Conservation (phyloP, 1,284 basidiomycete species). For the Trichosporon sp. region DNA sequence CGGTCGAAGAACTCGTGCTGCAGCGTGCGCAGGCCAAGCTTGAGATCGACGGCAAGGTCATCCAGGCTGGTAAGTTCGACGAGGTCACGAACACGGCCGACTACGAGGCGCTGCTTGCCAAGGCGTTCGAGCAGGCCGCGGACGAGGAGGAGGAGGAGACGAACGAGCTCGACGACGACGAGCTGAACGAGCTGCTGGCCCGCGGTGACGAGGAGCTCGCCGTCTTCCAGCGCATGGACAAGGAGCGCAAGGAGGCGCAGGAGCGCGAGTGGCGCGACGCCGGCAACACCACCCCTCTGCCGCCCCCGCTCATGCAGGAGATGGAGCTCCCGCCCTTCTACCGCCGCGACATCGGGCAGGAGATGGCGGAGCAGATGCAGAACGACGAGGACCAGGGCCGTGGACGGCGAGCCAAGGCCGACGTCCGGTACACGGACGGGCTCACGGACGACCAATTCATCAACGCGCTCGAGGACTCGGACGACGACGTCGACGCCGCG, state of each 20-base stretch:
- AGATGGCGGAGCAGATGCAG: constrained; percentile 47
- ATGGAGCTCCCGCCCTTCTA: constrained; percentile 92
- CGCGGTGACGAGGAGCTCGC: constrained; percentile 74
- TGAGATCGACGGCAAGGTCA: constrained; percentile 99
- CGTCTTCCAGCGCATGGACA: constrained; percentile 81
- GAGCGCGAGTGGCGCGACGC: constrained; percentile 66
- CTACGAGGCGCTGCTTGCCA: constrained; percentile 90
- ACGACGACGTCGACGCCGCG: constrained; percentile 65
- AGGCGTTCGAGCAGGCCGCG: constrained; percentile 53
- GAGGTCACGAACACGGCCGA: constrained; percentile 98
- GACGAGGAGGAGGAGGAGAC: constrained; percentile 90
- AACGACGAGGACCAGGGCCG: constrained; percentile 68
- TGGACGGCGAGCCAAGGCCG: constrained; percentile 74
- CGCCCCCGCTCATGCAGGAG: constrained; percentile 74
- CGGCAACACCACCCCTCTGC: constrained; percentile 75
- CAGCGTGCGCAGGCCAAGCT: constrained; percentile 93
- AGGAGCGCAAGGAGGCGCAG: constrained; percentile 69
- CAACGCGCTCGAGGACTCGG: constrained; percentile 77
- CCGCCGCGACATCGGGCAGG: constrained; percentile 56
- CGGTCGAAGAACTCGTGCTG: constrained; percentile 96
- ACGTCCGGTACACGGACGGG: constrained; percentile 92
- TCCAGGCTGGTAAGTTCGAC: constrained; percentile 98
- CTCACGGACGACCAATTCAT: constrained; percentile 92
- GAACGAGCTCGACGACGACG: constrained; percentile 94
- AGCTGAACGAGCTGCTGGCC: constrained; percentile 89